These are phyloP conservation scores for Saururus chinensis DNA, from an alignment of 164 flowering plant genomes.

Conservation along the genomic window DNA sequence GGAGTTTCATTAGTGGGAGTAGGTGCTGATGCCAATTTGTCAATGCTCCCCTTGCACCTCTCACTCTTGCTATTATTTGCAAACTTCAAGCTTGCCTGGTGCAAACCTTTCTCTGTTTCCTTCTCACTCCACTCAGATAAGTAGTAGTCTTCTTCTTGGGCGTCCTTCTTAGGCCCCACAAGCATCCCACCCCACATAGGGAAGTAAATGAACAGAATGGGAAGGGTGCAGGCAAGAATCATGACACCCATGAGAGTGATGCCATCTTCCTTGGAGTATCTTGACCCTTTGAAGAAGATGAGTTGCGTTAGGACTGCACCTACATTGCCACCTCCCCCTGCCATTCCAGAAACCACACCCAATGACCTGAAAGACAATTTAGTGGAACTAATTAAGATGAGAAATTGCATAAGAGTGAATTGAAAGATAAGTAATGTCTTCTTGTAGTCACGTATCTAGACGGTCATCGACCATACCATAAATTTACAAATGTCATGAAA, in stretches of 20 bases:
- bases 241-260: conserved; percentile 79
- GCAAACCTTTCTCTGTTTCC: conserved; percentile 53
- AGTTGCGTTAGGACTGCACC: conserved; percentile 83
- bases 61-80: conserved; percentile 64
- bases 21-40: no score
- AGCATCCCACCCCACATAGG: conserved; percentile 96
- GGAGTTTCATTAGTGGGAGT: no score
- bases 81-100: conserved; percentile 56
- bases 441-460: no score
- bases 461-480: no score
- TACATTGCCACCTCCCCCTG: conserved; percentile 87
- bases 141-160: conserved; percentile 78
- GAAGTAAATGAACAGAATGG: conserved; percentile 57
- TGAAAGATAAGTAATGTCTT: conserved; percentile 4
- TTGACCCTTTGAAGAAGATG: conserved; percentile 75
- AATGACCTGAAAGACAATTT: conserved; percentile 41
- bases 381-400: not conserved
- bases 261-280: conserved; percentile 62
- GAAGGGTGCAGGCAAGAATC: conserved; percentile 66
- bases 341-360: conserved; percentile 88
- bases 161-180: conserved; percentile 42
- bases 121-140: conserved; percentile 51
- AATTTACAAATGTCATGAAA: no score
- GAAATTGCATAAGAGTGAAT: no score
- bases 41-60: conserved; percentile 21